Base-by-base conservation (phyloP, 2,329 filamentous ascomycete genomes). In the Calonectria leucothoes region DNA sequence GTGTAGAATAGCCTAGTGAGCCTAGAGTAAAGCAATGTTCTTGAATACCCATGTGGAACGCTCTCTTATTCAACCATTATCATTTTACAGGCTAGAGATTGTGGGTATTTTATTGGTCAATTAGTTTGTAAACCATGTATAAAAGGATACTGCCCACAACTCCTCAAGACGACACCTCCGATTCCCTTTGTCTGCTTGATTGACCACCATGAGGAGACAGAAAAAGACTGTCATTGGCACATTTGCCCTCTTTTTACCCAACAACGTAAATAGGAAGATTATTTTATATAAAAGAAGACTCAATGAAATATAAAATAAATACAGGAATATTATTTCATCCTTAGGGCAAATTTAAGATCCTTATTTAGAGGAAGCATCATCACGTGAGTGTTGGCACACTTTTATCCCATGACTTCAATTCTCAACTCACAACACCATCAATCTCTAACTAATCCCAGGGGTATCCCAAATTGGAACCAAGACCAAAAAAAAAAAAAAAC, bases 1-100 rank as follows among this genome's bases (percentile, higher is more conserved):
- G 29, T 69, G 66, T 69, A 72, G 37, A 72, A 65, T 66, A 72
- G 59, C 35, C 42, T 6, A 31, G 37, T 65, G 35, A 29, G 27
- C 14, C 39, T 49, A 29, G 51, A 55, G 27, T 35, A 45, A 64
- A 64, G 45, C 35, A 27, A 65, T 63, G 29, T 64, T 23, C 23
- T 27, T 39, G 1, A 61, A 61, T n/a, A 61, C n/a, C 4, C 14
- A 3, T 27, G 11, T 37, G 23, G 33, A 20, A 7, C 33, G 14
- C 33, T 61, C 33, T 27, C 25, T 27, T 37, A 27, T 37, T 12
- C n/a, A n/a, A 12, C 17, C 33, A 15, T 35, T 6, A 12, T 45
- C 14, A 57, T n/a, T 57, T 25, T 29, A 57, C 10, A 31, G 29
- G 52, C 27, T 12, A 5, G 20, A n/a, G 51, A 33, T n/a, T n/a